Conservation (phyloP, 139 green algal genomes). For the Diplosphaera chodatii region DNA sequence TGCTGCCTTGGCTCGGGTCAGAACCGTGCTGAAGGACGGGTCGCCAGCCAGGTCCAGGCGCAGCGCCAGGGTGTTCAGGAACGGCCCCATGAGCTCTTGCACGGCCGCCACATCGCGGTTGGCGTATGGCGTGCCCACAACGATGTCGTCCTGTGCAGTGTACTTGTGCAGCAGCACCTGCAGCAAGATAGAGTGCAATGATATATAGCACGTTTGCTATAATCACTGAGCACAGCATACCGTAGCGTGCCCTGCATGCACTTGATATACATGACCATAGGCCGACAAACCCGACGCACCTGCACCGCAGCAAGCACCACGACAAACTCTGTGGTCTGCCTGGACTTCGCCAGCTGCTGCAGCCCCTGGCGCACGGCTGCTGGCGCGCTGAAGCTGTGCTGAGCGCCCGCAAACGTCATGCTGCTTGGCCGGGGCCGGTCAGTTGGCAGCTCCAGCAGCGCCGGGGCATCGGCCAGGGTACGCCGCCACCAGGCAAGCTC, state of each 20-base stretch:
- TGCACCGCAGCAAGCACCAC: not conserved
- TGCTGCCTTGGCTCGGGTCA: not conserved
- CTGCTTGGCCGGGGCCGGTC: not conserved
- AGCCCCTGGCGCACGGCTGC: not conserved
- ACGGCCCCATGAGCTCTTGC: constrained; percentile 4
- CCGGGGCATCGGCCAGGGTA: not conserved
- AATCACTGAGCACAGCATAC: no score
- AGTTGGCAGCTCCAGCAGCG: not conserved
- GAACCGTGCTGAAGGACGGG: constrained; percentile 1
- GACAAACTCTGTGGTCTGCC: not conserved
- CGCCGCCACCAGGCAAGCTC: not conserved
- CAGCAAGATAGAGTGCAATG: no score
- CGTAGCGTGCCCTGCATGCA: no score
- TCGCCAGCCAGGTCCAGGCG: constrained; percentile 1
- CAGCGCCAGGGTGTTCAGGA: constrained; percentile 7
- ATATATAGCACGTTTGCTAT: no score
- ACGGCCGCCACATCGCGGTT: not conserved
- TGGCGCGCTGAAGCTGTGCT: not conserved
- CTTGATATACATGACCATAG: no score
- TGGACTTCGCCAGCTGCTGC: not conserved
- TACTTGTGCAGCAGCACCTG: not conserved
- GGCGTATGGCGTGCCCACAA: constrained; percentile 1
- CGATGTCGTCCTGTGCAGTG: constrained; percentile 3
- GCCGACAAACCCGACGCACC: no score
- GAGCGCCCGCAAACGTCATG: not conserved